These are phyloP conservation scores for Umbelopsis sp. DNA, from an alignment of 371 early-diverging fungal species.

Conservation along the genomic window DNA sequence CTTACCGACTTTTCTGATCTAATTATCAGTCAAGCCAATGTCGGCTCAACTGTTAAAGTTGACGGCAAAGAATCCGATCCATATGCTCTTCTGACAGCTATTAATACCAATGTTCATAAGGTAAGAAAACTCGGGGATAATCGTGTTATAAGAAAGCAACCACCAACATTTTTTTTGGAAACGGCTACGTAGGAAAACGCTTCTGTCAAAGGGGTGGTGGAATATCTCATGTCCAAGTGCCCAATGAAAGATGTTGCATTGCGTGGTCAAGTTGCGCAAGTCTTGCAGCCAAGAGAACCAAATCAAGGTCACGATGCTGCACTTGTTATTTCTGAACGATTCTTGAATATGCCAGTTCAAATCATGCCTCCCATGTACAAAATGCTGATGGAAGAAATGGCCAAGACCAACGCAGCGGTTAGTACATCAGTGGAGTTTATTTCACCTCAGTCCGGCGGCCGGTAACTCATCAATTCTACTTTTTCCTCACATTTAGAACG, in stretches of 20 bases:
- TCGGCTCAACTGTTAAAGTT: slow-evolving; percentile 93
- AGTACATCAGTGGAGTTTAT: background rate
- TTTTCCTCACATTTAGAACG: slow-evolving; percentile 43
- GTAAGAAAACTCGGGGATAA: slow-evolving; percentile 24
- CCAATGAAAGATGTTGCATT: slow-evolving; percentile 57
- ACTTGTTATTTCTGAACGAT: slow-evolving; percentile 84
- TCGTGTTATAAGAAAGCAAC: background rate
- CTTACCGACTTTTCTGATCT: slow-evolving; percentile 83
- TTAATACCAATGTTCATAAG: slow-evolving; percentile 72
- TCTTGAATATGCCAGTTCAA: slow-evolving; percentile 96
- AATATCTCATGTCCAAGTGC: slow-evolving; percentile 69
- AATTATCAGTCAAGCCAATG: slow-evolving; percentile 74
- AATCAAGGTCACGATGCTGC: slow-evolving; percentile 55
- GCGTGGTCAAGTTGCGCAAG: slow-evolving; percentile 41
- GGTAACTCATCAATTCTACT: too few species aligned
- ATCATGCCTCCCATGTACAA: slow-evolving; percentile 87
- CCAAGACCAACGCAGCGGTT: slow-evolving; percentile 56
- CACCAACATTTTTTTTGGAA: slow-evolving; percentile 17
- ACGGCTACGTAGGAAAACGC: slow-evolving; percentile 46
- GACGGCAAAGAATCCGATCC: slow-evolving; percentile 86
- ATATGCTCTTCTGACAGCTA: slow-evolving; percentile 83
- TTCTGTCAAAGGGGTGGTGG: slow-evolving; percentile 55
- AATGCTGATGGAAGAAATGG: slow-evolving; percentile 85
- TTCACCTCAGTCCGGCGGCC: too few species aligned
- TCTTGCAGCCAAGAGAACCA: slow-evolving; percentile 42